Percentiles rank a stretch among this genome's conserved stretches.
phyloP scores from a whole-genome alignment of 345 rosid species.

The Passiflora organensis region DNA sequence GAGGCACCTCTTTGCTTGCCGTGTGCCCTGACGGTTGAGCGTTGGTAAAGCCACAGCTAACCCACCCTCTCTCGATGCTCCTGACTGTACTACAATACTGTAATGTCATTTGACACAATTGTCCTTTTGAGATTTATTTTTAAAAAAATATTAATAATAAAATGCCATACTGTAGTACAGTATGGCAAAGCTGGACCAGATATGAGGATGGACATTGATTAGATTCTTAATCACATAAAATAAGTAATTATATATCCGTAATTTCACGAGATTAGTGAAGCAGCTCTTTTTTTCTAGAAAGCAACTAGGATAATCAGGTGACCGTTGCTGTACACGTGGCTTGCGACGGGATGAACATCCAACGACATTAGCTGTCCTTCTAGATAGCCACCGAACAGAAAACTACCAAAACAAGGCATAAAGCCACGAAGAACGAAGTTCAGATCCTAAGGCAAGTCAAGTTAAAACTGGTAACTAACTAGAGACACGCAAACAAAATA shows the following conservation, averaged over 20 bases:
- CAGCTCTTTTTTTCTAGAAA: neutral
- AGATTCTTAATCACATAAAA: no score
- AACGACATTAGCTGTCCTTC: conserved; percentile 14
- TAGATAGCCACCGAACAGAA: conserved; percentile 24
- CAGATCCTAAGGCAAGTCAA: neutral
- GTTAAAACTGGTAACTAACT: neutral
- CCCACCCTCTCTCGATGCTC: neutral
- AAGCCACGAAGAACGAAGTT: neutral
- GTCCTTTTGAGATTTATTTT: conserved; percentile 15
- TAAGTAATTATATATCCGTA: no score
- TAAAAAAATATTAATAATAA: no score
- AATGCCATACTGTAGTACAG: no score
- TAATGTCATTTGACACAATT: conserved; percentile 1
- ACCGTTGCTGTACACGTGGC: conserved; percentile 16
- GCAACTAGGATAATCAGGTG: conserved; percentile 1
- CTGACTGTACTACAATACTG: neutral
- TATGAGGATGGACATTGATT: no score
- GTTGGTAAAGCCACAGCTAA: conserved; percentile 21
- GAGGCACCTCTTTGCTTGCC: conserved; percentile 23
- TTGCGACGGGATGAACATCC: neutral
- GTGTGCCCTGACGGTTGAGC: conserved; percentile 29
- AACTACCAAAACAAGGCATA: conserved; percentile 18
- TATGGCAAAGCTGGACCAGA: no score
- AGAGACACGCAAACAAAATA: neutral
- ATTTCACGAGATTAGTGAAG: neutral